Evolutionary conservation across 2,329 filamentous ascomycete genomes (phyloP).

Genomic region (Fusarium nanum): DNA sequence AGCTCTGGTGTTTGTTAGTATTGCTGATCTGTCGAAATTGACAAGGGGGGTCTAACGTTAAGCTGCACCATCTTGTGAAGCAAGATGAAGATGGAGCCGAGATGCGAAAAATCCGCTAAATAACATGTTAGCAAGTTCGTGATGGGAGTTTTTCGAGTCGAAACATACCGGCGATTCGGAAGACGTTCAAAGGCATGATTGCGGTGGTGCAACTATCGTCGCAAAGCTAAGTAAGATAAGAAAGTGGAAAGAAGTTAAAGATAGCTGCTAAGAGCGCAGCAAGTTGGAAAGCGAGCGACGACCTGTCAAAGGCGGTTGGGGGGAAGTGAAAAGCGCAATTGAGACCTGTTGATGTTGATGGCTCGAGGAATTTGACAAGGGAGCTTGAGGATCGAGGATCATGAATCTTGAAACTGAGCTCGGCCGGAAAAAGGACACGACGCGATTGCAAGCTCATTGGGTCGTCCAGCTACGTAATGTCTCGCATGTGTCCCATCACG

Average conservation of each 20-base stretch:
- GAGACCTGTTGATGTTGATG: conserved; percentile 29
- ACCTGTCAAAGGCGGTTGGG: conserved; percentile 19
- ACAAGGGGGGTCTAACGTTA: conserved; percentile 70
- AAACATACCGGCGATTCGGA: conserved; percentile 66
- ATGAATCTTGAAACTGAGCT: conserved; percentile 42
- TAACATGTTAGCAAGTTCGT: conserved; percentile 34
- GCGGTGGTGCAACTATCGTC: conserved; percentile 24
- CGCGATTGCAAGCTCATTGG: conserved; percentile 49
- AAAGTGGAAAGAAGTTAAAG: conserved; percentile 10
- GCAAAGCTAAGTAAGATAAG: conserved; percentile 28
- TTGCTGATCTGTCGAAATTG: conserved; percentile 19
- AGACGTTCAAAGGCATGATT: conserved; percentile 66
- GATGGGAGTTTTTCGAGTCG: neutral
- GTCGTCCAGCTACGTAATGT: conserved; percentile 39
- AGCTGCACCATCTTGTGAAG: conserved; percentile 96
- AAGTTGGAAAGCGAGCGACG: conserved; percentile 29
- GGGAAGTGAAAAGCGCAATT: conserved; percentile 30
- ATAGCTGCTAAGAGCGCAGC: conserved; percentile 39
- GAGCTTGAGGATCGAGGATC: conserved; percentile 41
- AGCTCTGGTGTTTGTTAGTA: conserved; percentile 73
- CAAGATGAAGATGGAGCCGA: conserved; percentile 92
- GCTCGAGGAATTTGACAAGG: conserved; percentile 36
- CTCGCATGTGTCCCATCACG: conserved; percentile 22
- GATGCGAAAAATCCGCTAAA: conserved; percentile 92
- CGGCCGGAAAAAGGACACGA: conserved; percentile 49